Evolutionary conservation across 2,329 filamentous ascomycete species (phyloP).

Genomic region (Ophidiomyces ophidiicola): DNA sequence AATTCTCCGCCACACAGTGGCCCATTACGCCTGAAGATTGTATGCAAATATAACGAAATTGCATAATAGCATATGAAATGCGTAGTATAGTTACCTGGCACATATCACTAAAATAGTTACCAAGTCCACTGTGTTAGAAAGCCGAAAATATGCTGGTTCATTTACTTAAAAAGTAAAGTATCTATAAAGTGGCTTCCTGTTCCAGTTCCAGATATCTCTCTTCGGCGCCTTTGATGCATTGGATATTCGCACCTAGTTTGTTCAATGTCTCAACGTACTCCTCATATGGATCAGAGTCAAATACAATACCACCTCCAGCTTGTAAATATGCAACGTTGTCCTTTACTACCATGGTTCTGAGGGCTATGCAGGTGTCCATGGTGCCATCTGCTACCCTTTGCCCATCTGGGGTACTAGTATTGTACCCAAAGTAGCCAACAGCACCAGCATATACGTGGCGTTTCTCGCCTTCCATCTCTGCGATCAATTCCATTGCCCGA

Average conservation of each 20-base stretch:
- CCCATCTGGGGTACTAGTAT: constrained; percentile 54
- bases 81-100: too few species aligned
- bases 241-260: constrained; percentile 82
- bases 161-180: too few species aligned
- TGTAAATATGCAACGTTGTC: constrained; percentile 86
- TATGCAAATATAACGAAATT: too few species aligned
- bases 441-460: constrained; percentile 90
- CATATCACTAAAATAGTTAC: too few species aligned
- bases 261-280: constrained; percentile 97
- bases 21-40: too few species aligned
- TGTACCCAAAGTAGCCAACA: constrained; percentile 92
- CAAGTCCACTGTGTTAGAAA: too few species aligned
- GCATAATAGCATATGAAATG: too few species aligned
- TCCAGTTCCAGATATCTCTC: constrained; percentile 45
- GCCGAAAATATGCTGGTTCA: too few species aligned
- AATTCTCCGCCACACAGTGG: too few species aligned
- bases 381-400: constrained; percentile 56
- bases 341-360: constrained; percentile 90
- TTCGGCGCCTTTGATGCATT: constrained; percentile 76
- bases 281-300: constrained; percentile 79
- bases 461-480: constrained; percentile 87
- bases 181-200: constrained; percentile 17
- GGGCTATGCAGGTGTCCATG: constrained; percentile 76
- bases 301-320: constrained; percentile 75
- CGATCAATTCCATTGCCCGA: constrained; percentile 91